Evolutionary conservation across 2,329 filamentous ascomycete genomes (phyloP), one percentile per base, ranked within the genome.

Genomic region (Hypoxylon sp.): DNA sequence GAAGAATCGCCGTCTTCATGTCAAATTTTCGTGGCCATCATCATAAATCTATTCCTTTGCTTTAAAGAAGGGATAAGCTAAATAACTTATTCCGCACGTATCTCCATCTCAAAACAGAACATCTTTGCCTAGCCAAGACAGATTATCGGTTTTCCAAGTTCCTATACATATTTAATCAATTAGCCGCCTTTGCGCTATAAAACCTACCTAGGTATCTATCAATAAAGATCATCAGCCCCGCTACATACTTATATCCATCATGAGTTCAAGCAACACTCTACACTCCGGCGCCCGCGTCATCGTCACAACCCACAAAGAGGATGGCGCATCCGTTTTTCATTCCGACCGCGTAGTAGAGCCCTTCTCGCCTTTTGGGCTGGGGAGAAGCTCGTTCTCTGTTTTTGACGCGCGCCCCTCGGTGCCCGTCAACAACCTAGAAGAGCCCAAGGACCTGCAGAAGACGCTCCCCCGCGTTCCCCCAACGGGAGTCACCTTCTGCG

Each of bases 401-500:
- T 58, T 69, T 21, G 67, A 67, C 49, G 45, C 17, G 7, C 63
- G 60, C 13, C 5, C 60, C 1, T 59, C 60, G 14, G 51, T 69
- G 13, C 67, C 67, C 5, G 64, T 67, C 1, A 55, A 65, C 28
- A 69, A 69, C 45, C 50, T 25, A 10, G 50, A 63, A 30, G 36
- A 30, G 41, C 60, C 55, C 17, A 56, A 36, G 19, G 43, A 56
- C 13, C 41, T 46, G 3, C 43, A 17, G 25, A 32, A 70, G 11
- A 69, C 68, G 7, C 65, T 81, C 2, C 79, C 80, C 0, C 76
- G 79, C 21, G 80, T 78, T n/a, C 73, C 79, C 4, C 77, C 77
- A 0, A 36, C 62, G 3, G 82, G 81, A 7, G 69, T 78, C n/a
- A 63, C 77, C 17, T 81, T 82, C 67, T 73, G 75, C 60, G 63